phyloP scores from a whole-genome alignment of 108 stramenopile species.

The Cyclotella atomus region DNA sequence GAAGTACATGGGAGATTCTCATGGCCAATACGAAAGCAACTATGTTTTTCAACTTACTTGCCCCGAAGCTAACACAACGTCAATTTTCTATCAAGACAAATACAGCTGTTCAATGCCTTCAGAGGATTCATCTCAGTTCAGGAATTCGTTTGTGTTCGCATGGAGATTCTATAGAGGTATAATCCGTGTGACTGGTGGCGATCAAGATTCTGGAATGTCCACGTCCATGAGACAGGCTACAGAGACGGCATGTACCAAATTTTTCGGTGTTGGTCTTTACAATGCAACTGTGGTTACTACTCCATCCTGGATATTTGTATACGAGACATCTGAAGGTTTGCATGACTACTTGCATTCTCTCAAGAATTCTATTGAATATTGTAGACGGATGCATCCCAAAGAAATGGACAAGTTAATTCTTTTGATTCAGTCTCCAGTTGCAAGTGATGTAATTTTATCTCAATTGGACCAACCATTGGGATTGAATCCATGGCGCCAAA shows the following conservation, averaged over 20 bases:
- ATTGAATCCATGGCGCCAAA: neutral
- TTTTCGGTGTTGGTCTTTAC: neutral
- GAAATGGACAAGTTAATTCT: neutral
- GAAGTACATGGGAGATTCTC: neutral
- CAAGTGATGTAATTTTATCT: neutral
- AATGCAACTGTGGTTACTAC: neutral
- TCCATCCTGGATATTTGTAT: neutral
- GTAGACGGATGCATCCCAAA: neutral
- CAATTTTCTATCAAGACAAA: neutral
- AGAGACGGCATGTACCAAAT: neutral
- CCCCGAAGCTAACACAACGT: neutral
- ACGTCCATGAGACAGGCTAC: neutral
- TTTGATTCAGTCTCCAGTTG: neutral
- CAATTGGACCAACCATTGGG: no score
- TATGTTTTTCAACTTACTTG: neutral
- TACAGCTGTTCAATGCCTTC: neutral
- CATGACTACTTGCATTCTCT: neutral
- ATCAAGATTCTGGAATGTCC: neutral
- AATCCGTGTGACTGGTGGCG: neutral
- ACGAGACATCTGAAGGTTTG: neutral
- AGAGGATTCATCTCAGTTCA: neutral
- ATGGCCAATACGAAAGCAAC: neutral
- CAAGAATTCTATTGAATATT: neutral
- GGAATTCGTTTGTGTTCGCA: neutral
- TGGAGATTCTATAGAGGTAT: neutral